Conservation (phyloP, 495 filamentous ascomycete species). For the Aspergillus kassunensis region DNA sequence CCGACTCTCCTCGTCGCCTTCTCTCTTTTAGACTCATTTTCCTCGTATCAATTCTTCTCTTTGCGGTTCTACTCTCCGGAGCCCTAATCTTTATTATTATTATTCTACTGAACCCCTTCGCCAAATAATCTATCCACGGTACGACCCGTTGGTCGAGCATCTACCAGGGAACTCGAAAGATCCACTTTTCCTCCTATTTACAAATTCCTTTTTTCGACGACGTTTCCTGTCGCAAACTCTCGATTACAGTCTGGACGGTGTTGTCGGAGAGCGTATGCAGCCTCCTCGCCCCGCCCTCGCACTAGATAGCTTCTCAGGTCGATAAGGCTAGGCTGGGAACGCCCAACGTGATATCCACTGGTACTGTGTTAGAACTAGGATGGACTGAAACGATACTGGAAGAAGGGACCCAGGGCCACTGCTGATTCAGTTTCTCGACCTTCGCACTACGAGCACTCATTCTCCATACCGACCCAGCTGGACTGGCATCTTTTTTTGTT, state of each 20-base stretch:
- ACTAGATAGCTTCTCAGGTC: slow-evolving; percentile 11
- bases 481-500: slow-evolving; percentile 33
- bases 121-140: slow-evolving; percentile 19
- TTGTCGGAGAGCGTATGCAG: slow-evolving; percentile 12
- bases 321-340: slow-evolving; percentile 1
- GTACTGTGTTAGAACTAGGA: slow-evolving; percentile 23
- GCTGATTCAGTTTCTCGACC: slow-evolving; percentile 5
- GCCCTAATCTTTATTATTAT: neutral
- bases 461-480: slow-evolving; percentile 35
- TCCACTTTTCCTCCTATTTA: slow-evolving; percentile 32
- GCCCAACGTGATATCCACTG: slow-evolving; percentile 9
- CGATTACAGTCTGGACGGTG: neutral
- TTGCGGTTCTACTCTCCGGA: neutral
- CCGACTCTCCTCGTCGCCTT: slow-evolving; percentile 12
- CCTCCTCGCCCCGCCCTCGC: slow-evolving; percentile 15
- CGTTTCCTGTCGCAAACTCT: slow-evolving; percentile 6
- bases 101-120: too few relatives aligned
- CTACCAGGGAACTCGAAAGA: slow-evolving; percentile 10
- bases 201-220: slow-evolving; percentile 35
- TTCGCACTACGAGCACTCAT: slow-evolving; percentile 11
- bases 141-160: slow-evolving; percentile 15
- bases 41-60: slow-evolving; percentile 10
- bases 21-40: slow-evolving; percentile 15
- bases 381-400: slow-evolving; percentile 35
- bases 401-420: slow-evolving; percentile 5